These are phyloP conservation scores for Plasmodium gonderi DNA, from an alignment of 169 alveolate species.

Conservation along the genomic window DNA sequence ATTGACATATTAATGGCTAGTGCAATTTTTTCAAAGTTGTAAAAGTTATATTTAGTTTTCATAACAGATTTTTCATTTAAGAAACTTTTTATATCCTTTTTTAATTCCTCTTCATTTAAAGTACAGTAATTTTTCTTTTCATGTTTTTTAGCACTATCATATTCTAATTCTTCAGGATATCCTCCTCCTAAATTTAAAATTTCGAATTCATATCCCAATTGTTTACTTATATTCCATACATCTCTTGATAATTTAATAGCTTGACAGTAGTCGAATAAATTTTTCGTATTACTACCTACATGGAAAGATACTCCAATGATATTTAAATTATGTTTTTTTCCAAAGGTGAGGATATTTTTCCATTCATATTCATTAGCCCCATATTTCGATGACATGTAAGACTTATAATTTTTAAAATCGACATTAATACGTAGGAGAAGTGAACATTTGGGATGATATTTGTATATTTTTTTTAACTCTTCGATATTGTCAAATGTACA, in stretches of 20 bases:
- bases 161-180: constrained; percentile 73
- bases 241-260: constrained; percentile 62
- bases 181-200: constrained; percentile 73
- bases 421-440: constrained; percentile 65
- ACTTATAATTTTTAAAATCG: constrained; percentile 62
- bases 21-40: constrained; percentile 64
- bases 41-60: constrained; percentile 23
- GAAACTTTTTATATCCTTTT: constrained; percentile 14
- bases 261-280: constrained; percentile 52
- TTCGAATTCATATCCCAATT: constrained; percentile 28
- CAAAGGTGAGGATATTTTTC: constrained; percentile 31
- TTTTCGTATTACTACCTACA: constrained; percentile 72
- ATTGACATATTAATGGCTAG: constrained; percentile 72
- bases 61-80: constrained; percentile 30
- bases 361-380: constrained; percentile 74
- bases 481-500: constrained; percentile 73
- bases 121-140: constrained; percentile 41
- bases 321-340: constrained; percentile 14
- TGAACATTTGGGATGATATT: constrained; percentile 65
- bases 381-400: constrained; percentile 68
- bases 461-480: constrained; percentile 44
- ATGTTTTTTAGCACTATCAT: constrained; percentile 30
- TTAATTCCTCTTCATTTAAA: constrained; percentile 15
- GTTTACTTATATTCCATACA: constrained; percentile 1
- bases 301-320: constrained; percentile 66